Evolutionary conservation across 495 filamentous ascomycete species (phyloP).

Genomic region (Aspergillus incahuasiensis): DNA sequence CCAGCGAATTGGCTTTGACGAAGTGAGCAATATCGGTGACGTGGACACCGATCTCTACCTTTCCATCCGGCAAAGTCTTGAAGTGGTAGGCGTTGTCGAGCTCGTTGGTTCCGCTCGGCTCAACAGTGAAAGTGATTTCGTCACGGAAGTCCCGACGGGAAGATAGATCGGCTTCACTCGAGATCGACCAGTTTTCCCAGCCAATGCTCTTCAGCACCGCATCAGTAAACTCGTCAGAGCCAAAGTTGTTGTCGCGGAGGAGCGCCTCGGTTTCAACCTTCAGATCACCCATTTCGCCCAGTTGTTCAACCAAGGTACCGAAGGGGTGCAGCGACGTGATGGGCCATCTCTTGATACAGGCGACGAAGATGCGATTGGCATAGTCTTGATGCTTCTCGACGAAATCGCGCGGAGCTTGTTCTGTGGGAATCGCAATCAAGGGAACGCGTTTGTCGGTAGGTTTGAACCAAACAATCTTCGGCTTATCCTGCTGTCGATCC

Average conservation of each 20-base stretch:
- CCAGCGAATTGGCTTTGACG: slow-evolving; percentile 90
- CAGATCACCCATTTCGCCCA: slow-evolving; percentile 94
- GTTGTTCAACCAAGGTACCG: slow-evolving; percentile 92
- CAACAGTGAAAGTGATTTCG: slow-evolving; percentile 87
- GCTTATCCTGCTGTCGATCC: slow-evolving; percentile 87
- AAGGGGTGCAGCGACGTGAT: slow-evolving; percentile 99
- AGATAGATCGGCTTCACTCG: slow-evolving; percentile 73
- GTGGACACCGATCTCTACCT: slow-evolving; percentile 92
- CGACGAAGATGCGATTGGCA: slow-evolving; percentile 94
- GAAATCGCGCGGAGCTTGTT: slow-evolving; percentile 95
- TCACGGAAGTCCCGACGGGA: slow-evolving; percentile 85
- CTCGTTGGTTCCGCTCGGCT: slow-evolving; percentile 75
- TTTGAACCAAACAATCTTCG: slow-evolving; percentile 99
- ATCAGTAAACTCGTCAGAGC: slow-evolving; percentile 94
- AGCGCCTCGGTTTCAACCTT: slow-evolving; percentile 97
- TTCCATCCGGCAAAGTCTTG: slow-evolving; percentile 72
- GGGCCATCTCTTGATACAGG: slow-evolving; percentile 98
- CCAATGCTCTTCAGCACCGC: slow-evolving; percentile 91
- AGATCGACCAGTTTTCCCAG: slow-evolving; percentile 84
- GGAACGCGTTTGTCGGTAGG: slow-evolving; percentile 98
- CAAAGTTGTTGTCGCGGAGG: slow-evolving; percentile 96
- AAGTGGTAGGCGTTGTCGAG: slow-evolving; percentile 90
- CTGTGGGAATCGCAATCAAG: slow-evolving; percentile 94
- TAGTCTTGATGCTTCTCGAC: slow-evolving; percentile 98
- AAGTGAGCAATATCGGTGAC: slow-evolving; percentile 96